Percentiles rank a stretch among this genome's conserved stretches.
Evolutionary conservation across 2,329 filamentous ascomycete species (phyloP).

Genomic region (Colletotrichum agaves): DNA sequence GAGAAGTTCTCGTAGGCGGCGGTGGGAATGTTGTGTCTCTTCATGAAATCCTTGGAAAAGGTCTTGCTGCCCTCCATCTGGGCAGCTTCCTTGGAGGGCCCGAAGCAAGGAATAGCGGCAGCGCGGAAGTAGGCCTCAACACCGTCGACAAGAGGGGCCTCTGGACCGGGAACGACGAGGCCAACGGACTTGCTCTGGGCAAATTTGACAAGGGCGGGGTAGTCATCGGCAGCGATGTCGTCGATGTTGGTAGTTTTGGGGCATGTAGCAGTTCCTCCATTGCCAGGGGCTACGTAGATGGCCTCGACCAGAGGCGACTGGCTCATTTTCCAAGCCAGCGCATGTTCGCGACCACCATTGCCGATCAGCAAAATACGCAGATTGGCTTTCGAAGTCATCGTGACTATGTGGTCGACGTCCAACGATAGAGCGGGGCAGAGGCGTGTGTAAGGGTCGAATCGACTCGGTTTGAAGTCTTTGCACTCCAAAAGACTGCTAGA

Average conservation of each 20-base stretch:
- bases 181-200: conserved; percentile 71
- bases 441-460: neutral
- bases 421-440: neutral
- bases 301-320: conserved; percentile 71
- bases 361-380: conserved; percentile 71
- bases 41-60: conserved; percentile 85
- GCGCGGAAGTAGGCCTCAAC: conserved; percentile 75
- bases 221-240: conserved; percentile 63
- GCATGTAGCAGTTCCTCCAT: conserved; percentile 71
- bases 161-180: conserved; percentile 78
- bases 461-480: neutral
- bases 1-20: conserved; percentile 77
- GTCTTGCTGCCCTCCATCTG: conserved; percentile 82
- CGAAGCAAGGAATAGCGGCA: conserved; percentile 72
- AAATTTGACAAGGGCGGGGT: conserved; percentile 68
- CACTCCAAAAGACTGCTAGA: neutral
- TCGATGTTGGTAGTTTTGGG: conserved; percentile 68
- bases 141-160: conserved; percentile 79
- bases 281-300: conserved; percentile 68
- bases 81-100: conserved; percentile 75
- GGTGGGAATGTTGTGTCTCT: conserved; percentile 76
- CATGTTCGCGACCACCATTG: conserved; percentile 81
- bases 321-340: conserved; percentile 78
- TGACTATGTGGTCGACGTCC: neutral
- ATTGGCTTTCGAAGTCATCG: conserved; percentile 20